phyloP scores from a whole-genome alignment of 2,329 filamentous ascomycete species.

The Aspergillus udagawae region DNA sequence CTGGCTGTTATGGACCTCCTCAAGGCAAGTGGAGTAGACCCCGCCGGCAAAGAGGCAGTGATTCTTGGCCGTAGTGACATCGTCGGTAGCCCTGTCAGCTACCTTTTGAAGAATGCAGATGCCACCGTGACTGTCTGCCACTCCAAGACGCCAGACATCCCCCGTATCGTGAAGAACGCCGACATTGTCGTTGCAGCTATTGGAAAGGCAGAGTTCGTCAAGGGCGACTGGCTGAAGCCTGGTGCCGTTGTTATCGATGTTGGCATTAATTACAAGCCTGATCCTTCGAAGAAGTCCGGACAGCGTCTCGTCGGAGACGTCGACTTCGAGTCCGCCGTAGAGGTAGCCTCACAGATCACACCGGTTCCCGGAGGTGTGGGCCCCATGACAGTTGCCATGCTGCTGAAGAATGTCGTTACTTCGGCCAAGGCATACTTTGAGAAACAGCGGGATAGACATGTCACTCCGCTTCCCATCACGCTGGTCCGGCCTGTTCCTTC shows the following conservation, averaged over 20 bases:
- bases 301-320: conserved; percentile 92
- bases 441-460: conserved; percentile 72
- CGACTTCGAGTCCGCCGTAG: conserved; percentile 76
- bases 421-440: conserved; percentile 79
- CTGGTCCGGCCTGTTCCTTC: conserved; percentile 81
- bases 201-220: conserved; percentile 79
- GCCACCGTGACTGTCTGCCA: conserved; percentile 97
- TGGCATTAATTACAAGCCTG: conserved; percentile 91
- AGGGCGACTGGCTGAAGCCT: conserved; percentile 92
- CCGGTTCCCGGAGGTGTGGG: conserved; percentile 95
- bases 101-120: conserved; percentile 89
- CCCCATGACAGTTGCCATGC: conserved; percentile 98
- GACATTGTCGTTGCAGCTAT: conserved; percentile 92
- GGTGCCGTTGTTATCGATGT: conserved; percentile 97
- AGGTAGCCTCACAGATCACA: conserved; percentile 89
- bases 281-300: conserved; percentile 85
- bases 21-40: conserved; percentile 74
- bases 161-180: conserved; percentile 71
- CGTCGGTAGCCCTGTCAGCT: conserved; percentile 94
- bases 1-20: conserved; percentile 95
- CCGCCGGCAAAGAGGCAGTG: conserved; percentile 87
- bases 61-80: conserved; percentile 95
- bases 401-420: conserved; percentile 91
- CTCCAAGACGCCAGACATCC: conserved; percentile 73
- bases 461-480: conserved; percentile 79